Evolutionary conservation across 139 green algal genomes (phyloP), one percentile per base, ranked within the genome.

Genomic region (Chlorella sp.): DNA sequence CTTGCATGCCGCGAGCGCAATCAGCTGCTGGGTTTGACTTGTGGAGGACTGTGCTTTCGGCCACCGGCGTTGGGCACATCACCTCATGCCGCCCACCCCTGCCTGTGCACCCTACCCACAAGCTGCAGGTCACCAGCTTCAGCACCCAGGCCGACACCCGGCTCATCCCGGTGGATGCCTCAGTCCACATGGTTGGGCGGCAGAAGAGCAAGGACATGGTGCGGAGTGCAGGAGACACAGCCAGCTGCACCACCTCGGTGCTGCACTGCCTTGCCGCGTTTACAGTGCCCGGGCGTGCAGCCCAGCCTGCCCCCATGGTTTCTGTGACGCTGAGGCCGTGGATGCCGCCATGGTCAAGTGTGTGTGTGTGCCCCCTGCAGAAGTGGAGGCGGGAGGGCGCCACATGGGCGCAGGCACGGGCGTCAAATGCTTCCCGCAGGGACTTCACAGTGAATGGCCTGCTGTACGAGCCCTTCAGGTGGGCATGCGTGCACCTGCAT

Each of bases 361-460:
- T 51, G 44, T 9, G 44, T 51, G 6, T 51, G 44, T 9, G 6
- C 44, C 44, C 7, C 44, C 9, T 34, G 51, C 47, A 34, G 62
- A n/a, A 44, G 78, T 38, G 41, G 70, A 57, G 39, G 39, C 6
- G 26, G 30, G 55, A 73, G 25, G 51, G 44, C 65, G 55, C 82
- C 21, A 79, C 84, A 5, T 92, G 89, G 87, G 65, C 81, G 28
- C 64, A 26, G 2, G 89, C 90, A 20, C 82, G 90, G 44, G 44
- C 82, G 0, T 57, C 80, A 20, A 95, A 96, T 73, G 91, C 92
- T 4, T 25, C 67, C 4, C 63, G 30, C 28, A 85, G 94, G 0
- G 94, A 96, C 87, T 97, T 97, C 87, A 94, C 92, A 0, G 84
- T 93, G 23, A 97, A 97, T 63, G 91, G 78, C 7, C 69, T 97